Conservation (phyloP, 179 eudicot species). For the Nepenthes alata region DNA sequence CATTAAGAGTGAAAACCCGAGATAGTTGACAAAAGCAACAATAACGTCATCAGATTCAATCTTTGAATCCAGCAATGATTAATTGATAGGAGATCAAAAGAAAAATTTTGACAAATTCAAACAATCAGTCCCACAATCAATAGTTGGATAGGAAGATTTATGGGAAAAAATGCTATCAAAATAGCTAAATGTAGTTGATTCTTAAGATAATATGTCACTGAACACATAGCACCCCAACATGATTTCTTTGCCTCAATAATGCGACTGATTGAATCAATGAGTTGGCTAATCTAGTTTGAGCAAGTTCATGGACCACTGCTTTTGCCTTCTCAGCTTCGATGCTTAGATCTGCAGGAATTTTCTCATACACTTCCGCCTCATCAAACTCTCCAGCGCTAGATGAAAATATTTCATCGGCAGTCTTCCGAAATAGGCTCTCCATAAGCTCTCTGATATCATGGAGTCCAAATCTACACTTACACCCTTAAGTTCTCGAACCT, state of each 20-base stretch:
- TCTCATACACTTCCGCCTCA: slow-evolving; percentile 74
- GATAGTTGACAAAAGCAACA: neutral
- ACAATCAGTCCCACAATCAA: no score
- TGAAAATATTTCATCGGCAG: slow-evolving; percentile 67
- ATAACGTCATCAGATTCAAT: neutral
- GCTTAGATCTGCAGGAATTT: slow-evolving; percentile 66
- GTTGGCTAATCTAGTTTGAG: slow-evolving; percentile 48
- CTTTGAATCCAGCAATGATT: no score
- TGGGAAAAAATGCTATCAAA: no score
- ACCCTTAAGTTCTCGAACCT: slow-evolving; percentile 73
- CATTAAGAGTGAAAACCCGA: slow-evolving; percentile 70
- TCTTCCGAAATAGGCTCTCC: slow-evolving; percentile 71
- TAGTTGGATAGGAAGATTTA: no score
- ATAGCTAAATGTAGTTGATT: no score
- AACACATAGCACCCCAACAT: slow-evolving; percentile 56
- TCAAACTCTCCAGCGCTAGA: slow-evolving; percentile 95
- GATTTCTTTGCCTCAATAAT: slow-evolving; percentile 71
- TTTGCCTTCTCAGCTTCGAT: slow-evolving; percentile 64
- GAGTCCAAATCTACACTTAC: slow-evolving; percentile 54
- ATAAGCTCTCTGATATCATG: slow-evolving; percentile 63
- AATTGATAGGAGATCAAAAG: no score
- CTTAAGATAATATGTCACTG: neutral
- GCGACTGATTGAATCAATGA: slow-evolving; percentile 83
- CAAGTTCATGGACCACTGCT: slow-evolving; percentile 63
- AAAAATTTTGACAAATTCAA: no score